Percentiles rank a stretch among this genome's conserved stretches.
Evolutionary conservation across 2,329 filamentous ascomycete genomes (phyloP).

Genomic region (Eurotiales sp.): DNA sequence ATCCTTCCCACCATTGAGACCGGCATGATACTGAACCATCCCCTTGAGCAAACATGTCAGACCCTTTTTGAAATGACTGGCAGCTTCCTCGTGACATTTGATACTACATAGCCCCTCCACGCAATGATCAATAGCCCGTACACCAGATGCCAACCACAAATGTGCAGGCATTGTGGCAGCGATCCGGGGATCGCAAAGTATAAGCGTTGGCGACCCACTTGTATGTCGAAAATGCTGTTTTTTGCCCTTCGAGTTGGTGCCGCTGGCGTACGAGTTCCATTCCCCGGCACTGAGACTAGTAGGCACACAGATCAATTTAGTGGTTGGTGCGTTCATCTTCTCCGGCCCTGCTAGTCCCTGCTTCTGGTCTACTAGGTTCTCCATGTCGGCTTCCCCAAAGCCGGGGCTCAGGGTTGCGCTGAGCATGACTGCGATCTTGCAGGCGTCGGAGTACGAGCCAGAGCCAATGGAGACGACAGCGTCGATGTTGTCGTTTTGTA

Average conservation of each 20-base stretch:
- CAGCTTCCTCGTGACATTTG: background rate
- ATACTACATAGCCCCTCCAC: conserved; percentile 7
- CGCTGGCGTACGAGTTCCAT: conserved; percentile 9
- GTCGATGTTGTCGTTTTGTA: conserved; percentile 3
- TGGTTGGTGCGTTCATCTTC: conserved; percentile 1
- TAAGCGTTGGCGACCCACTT: background rate
- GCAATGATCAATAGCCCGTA: conserved; percentile 7
- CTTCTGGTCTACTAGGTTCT: conserved; percentile 6
- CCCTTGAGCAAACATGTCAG: conserved; percentile 4
- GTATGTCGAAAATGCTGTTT: conserved; percentile 8
- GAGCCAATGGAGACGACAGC: conserved; percentile 2
- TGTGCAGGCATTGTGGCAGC: conserved; percentile 5
- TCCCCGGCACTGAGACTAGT: conserved; percentile 1
- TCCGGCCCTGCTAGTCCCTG: conserved; percentile 1
- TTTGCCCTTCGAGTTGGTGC: conserved; percentile 3
- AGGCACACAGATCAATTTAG: background rate
- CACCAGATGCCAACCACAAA: conserved; percentile 7
- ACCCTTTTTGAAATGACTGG: background rate
- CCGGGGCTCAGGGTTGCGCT: conserved; percentile 1
- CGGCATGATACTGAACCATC: conserved; percentile 2
- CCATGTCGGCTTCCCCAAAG: conserved; percentile 3
- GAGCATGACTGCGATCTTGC: conserved; percentile 5
- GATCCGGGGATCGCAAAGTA: conserved; percentile 3
- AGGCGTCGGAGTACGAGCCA: conserved; percentile 8
- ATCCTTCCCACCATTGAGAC: background rate